These are phyloP conservation scores for Talaromyces pinophilus DNA, from an alignment of 2,329 filamentous ascomycete genomes.

Conservation along the genomic window DNA sequence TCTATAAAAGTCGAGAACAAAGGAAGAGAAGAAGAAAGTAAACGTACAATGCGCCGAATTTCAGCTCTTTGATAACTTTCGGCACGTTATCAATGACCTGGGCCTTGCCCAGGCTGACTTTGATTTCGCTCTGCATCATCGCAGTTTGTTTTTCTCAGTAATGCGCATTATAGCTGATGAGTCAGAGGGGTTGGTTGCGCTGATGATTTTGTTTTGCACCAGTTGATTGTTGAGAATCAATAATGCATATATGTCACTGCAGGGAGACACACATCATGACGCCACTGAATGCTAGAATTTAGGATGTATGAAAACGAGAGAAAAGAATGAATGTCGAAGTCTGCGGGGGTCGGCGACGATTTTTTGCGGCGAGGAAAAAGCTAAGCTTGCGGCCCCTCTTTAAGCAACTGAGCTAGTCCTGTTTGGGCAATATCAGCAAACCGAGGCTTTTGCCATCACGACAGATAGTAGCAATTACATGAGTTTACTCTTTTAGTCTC, in stretches of 20 bases:
- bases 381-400: slow-evolving; percentile 20
- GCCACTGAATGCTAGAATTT: neutral
- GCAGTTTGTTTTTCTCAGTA: slow-evolving; percentile 35
- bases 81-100: slow-evolving; percentile 87
- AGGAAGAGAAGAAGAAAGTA: neutral
- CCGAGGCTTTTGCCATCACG: neutral
- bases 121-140: slow-evolving; percentile 45
- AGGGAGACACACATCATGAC: neutral
- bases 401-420: neutral
- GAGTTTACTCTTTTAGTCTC: neutral
- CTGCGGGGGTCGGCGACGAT: slow-evolving; percentile 24
- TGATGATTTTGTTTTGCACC: neutral
- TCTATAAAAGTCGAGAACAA: neutral
- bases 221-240: neutral
- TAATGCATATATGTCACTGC: neutral
- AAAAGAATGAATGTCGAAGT: slow-evolving; percentile 8
- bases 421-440: neutral
- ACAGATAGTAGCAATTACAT: neutral
- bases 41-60: slow-evolving; percentile 84
- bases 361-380: slow-evolving; percentile 24
- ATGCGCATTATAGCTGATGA: slow-evolving; percentile 35
- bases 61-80: slow-evolving; percentile 88
- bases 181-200: slow-evolving; percentile 3
- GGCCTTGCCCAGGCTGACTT: slow-evolving; percentile 66
- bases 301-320: neutral